Evolutionary conservation across 176 grass and related monocot species (phyloP), one percentile per base, ranked within the genome.

Genomic region (Miscanthus lutarioriparius): DNA sequence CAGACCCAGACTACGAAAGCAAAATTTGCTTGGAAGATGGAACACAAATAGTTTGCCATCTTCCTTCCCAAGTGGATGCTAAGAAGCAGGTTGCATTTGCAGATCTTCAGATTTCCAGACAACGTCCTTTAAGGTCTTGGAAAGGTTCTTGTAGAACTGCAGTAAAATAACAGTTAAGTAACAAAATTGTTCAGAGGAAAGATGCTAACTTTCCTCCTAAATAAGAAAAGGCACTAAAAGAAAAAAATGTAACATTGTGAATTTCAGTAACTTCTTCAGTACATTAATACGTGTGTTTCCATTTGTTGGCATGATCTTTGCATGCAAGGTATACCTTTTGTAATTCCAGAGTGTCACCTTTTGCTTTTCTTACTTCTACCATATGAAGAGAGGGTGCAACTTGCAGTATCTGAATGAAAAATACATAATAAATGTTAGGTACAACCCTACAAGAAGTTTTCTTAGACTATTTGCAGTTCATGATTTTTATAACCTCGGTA

Each of bases 81-180:
- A 87, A 58, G 89, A 49, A 70, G 74, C 64, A 78, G 69, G 51
- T 64, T 84, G 69, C 13, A 13, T 75, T 17, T 87, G 69, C 32
- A 64, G 32, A 62, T 99, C 96, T 5, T 98, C 86, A 1, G 96
- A 93, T 90, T 90, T 99, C 93, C 96, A 99, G 9, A 99, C 93
- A 61, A 99, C 89, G 20, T 99, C 96, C 75, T 94, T 99, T 39
- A 99, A 81, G 66, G 86, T 91, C 65, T 64, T 87, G 28, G 93
- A 96, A 71, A 99, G 91, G 71, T 92, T 99, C 58, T 92, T 99
- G 81, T 91, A 99, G 67, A 99, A 99, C 91, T 96, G 91, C 71
- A 89, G 6, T 36, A n/a, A 64, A 28, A 39, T 64, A 17, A 36
- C 16, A 69, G 16, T n/a, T 81, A 76, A 87, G 37, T 13, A 72